A percentile compares a stretch with the other conserved stretches of the same genome.
phyloP scores from a whole-genome alignment of 164 flowering plant genomes.

The Vitis rotundifolia region DNA sequence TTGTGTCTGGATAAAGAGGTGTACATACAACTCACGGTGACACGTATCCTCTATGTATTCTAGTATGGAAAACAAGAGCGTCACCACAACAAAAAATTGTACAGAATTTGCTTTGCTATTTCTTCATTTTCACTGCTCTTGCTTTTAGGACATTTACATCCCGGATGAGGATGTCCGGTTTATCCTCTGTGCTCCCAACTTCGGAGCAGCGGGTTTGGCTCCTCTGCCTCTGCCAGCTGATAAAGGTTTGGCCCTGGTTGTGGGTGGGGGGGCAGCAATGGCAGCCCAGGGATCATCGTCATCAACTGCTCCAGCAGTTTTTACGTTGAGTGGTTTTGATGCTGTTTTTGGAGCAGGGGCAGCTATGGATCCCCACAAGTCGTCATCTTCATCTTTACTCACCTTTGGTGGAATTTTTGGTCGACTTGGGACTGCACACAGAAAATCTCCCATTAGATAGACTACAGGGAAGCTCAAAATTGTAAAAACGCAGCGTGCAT shows the following conservation, averaged over 20 bases:
- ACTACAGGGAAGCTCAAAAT: too few species aligned
- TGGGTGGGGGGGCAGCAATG: constrained; percentile 95
- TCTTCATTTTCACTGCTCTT: background rate
- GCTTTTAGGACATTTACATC: constrained; percentile 25
- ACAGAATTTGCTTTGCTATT: constrained; percentile 1
- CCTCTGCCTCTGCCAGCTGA: constrained; percentile 75
- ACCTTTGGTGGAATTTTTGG: constrained; percentile 45
- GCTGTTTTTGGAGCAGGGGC: constrained; percentile 73
- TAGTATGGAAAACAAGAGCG: constrained; percentile 4
- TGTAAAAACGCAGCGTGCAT: too few species aligned
- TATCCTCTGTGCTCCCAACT: constrained; percentile 85
- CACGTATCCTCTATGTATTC: background rate
- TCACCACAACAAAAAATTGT: constrained; percentile 15
- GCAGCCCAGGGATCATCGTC: constrained; percentile 90
- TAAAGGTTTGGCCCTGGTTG: constrained; percentile 76
- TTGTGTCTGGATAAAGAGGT: background rate
- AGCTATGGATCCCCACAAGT: constrained; percentile 78
- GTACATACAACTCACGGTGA: constrained; percentile 10
- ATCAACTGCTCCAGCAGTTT: constrained; percentile 31
- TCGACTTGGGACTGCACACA: constrained; percentile 41
- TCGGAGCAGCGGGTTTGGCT: constrained; percentile 61
- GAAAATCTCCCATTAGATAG: background rate
- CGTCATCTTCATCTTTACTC: constrained; percentile 58
- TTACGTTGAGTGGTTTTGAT: constrained; percentile 58
- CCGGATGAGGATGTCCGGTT: constrained; percentile 77